Base-by-base conservation (phyloP, 148 eudicot species). In the Spergularia marina region DNA sequence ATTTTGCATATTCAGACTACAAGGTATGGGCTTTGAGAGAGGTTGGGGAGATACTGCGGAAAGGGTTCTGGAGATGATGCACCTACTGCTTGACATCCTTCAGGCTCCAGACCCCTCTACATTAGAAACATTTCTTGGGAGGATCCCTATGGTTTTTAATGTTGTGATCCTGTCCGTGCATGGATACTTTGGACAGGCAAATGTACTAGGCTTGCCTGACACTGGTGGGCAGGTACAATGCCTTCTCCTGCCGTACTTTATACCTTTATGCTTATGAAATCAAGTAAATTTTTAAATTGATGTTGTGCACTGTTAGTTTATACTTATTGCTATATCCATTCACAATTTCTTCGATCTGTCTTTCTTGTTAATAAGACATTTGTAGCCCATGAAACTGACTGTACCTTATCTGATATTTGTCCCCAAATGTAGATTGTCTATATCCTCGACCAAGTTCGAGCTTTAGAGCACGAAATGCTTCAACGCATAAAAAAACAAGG, bases 101-200 rank as follows among this genome's bases (percentile, higher is more conserved):
- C 98, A 96, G 80, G 99, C 99, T 79, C 99, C 99, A 14, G 99
- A 96, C 83, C 94, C 99, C 1, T 70, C 97, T 53, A 81, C 83
- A 58, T 81, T 96, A 15, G 99, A 96, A 84, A 89, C 85, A 21
- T 96, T 96, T 77, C 98, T 96, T 74, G 98, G 98, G 74, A 85
- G 90, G 88, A 79, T 92, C 47, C 99, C 98, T 2, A 92, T 96
- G 99, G 97, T 96, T 72, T 96, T 96, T 78, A 91, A 89, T 77
- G 98, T 96, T 60, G 99, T 89, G 73, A 89, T 96, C 65, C 81
- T 96, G 72, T 96, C 99, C 2, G 11, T 83, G 30, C 99, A 96
- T 79, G 99, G 99, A 66, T 96, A 89, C 83, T 96, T 96, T 80
- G 99, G 99, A 51, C 99, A 96, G 83, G 99, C 99, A 67, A 91